Evolutionary conservation across 768 basidiomycete species (phyloP), one percentile per base, ranked within the genome.

Genomic region (Leccinum boreale): DNA sequence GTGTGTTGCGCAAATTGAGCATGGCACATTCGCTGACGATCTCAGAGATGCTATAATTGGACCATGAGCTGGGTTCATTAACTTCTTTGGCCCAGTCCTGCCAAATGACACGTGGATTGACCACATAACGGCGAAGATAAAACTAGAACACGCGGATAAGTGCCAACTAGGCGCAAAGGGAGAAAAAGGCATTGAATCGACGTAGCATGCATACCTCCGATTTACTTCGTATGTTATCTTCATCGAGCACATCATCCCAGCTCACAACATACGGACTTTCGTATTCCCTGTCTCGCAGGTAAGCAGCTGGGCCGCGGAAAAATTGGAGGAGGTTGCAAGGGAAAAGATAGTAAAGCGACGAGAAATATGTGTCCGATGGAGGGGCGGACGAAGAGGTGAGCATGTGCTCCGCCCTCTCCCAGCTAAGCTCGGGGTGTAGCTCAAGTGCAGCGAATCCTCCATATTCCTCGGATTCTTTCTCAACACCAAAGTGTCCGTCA

Each of bases 251-350:
- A 5, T 85, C 75, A 51, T 82, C 80, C 94, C 94, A 95, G 35
- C 76, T 78, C 46, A 85, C 78, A n/a, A 77, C 75, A 63, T 88
- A 92, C 2, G 89, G 84, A 51, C 82, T 81, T 49, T 79, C 72
- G 35, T 82, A 73, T 4, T 69, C 66, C 62, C 74, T 79, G 24
- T 81, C 78, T 8, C 69, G 71, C 17, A 97, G 73, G 63, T 92
- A 94, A 36, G 73, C 70, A 9, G 79, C 77, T 1, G 94, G 91
- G 51, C 79, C 75, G 52, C 85, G 84, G 53, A 94, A 72, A 71
- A 97, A 97, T 54, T 81, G 82, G 57, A 96, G 76, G 44, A 90
- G 79, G 74, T 95, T 97, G 73, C 87, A 90, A 1, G 94, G 94
- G 76, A 92, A 97, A 50, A 94, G 83, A 65, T 92, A 94, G 74